These are phyloP conservation scores for Ophiocordyceps unilateralis DNA, from an alignment of 2,329 filamentous ascomycete species.

Conservation along the genomic window DNA sequence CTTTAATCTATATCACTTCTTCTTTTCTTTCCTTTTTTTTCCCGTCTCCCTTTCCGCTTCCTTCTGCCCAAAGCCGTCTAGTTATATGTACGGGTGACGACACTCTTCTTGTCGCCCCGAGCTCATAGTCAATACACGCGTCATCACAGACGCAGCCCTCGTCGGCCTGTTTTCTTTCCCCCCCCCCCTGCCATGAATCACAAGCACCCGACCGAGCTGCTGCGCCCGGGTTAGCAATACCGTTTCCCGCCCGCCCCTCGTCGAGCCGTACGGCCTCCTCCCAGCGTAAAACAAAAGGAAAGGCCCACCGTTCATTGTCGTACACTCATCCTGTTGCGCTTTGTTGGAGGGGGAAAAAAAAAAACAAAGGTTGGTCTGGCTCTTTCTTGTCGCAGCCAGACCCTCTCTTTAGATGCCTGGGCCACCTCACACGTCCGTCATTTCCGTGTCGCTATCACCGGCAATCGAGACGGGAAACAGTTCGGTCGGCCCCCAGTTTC, in stretches of 20 bases:
- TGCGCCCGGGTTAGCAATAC: background rate
- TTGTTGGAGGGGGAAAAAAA: too few species aligned
- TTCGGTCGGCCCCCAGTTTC: constrained; percentile 77
- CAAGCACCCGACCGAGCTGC: background rate
- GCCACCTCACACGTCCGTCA: constrained; percentile 39
- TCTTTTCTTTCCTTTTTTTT: constrained; percentile 1
- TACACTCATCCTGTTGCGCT: constrained; percentile 8
- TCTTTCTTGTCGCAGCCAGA: too few species aligned
- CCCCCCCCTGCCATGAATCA: background rate
- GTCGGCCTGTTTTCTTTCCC: background rate
- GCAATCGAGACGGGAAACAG: constrained; percentile 21
- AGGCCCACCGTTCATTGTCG: constrained; percentile 10
- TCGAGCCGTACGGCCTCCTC: background rate
- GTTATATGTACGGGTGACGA: constrained; percentile 11
- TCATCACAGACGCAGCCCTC: constrained; percentile 9
- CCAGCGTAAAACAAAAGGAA: constrained; percentile 4
- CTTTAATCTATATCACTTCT: background rate
- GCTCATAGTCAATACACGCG: constrained; percentile 14
- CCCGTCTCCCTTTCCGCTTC: background rate
- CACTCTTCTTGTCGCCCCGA: constrained; percentile 8
- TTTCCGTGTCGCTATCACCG: constrained; percentile 34
- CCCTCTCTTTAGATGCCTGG: too few species aligned
- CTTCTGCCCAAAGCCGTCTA: constrained; percentile 3
- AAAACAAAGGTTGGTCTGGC: too few species aligned
- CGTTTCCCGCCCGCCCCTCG: background rate